Percentiles rank a stretch among this genome's conserved stretches.
These are phyloP conservation scores for Austroboletus niveus DNA, from an alignment of 1,284 basidiomycete genomes.

Conservation along the genomic window DNA sequence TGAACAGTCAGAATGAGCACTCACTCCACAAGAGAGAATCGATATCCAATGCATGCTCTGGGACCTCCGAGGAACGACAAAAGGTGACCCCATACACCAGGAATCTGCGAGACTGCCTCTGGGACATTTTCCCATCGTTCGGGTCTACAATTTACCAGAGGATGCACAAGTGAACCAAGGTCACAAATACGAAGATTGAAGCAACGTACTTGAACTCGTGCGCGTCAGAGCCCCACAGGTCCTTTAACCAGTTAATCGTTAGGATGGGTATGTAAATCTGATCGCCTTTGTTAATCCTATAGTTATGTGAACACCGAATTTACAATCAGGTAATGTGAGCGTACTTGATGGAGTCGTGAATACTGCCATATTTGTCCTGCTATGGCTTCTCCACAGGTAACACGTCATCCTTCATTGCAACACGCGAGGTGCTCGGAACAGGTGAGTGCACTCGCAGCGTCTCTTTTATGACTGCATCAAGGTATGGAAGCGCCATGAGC, in stretches of 20 bases:
- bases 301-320: background rate
- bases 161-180: too few species aligned
- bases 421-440: slow-evolving; percentile 53
- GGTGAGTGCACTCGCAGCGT: slow-evolving; percentile 65
- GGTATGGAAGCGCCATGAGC: slow-evolving; percentile 55
- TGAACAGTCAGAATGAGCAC: slow-evolving; percentile 9
- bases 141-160: too few species aligned
- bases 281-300: slow-evolving; percentile 40
- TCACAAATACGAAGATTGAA: too few species aligned
- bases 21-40: slow-evolving; percentile 67
- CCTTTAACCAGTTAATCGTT: slow-evolving; percentile 38
- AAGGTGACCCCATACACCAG: slow-evolving; percentile 58
- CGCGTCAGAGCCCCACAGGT: slow-evolving; percentile 48
- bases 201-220: slow-evolving; percentile 20
- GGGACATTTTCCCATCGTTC: slow-evolving; percentile 44
- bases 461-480: slow-evolving; percentile 69
- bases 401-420: slow-evolving; percentile 52
- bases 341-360: slow-evolving; percentile 21
- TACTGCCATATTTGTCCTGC: slow-evolving; percentile 40
- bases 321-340: background rate
- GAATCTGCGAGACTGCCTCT: slow-evolving; percentile 44
- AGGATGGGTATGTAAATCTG: slow-evolving; percentile 39
- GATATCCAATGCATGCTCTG: slow-evolving; percentile 66
- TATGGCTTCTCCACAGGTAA: slow-evolving; percentile 54
- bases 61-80: slow-evolving; percentile 62